Percentiles rank a stretch among this genome's conserved stretches.
Evolutionary conservation across 805 yeast species (phyloP).

Genomic region (Debaryomyces hansenii): DNA sequence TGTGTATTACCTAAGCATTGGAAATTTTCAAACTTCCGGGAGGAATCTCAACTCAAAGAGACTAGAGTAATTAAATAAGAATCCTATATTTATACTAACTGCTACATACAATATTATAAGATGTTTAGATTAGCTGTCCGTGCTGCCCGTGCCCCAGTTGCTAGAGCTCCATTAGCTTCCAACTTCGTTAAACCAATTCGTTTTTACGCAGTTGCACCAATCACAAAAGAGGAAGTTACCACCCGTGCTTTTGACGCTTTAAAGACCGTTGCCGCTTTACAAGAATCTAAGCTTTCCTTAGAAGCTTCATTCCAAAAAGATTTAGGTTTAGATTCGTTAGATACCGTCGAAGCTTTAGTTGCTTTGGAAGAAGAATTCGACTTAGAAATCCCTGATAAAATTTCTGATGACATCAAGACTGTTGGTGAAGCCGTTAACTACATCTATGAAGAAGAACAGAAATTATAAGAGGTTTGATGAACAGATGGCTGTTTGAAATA

Average conservation of each 20-base stretch:
- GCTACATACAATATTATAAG: constrained; percentile 6
- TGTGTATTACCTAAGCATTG: constrained; percentile 3
- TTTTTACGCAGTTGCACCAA: constrained; percentile 62
- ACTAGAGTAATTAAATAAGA: too few relatives aligned
- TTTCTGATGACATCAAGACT: constrained; percentile 90
- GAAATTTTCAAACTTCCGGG: not conserved
- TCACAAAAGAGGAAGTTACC: constrained; percentile 77
- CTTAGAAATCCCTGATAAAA: constrained; percentile 82
- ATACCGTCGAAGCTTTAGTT: constrained; percentile 92
- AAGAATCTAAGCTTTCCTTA: constrained; percentile 42
- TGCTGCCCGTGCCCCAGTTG: constrained; percentile 34
- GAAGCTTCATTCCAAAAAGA: constrained; percentile 64
- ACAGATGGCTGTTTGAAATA: not conserved
- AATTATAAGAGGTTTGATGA: constrained; percentile 23
- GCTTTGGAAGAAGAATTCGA: constrained; percentile 91
- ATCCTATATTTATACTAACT: too few relatives aligned
- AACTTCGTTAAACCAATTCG: constrained; percentile 34
- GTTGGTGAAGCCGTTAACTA: constrained; percentile 92
- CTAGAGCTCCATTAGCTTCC: constrained; percentile 28
- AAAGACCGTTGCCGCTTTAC: constrained; percentile 50
- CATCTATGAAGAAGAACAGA: constrained; percentile 64
- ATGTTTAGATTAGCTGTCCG: constrained; percentile 59
- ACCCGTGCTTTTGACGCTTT: constrained; percentile 80
- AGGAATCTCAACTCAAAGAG: not conserved
- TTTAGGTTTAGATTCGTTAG: constrained; percentile 89